Base-by-base conservation (phyloP, 805 yeast species). In the Sugiyamaella lignohabitans region DNA sequence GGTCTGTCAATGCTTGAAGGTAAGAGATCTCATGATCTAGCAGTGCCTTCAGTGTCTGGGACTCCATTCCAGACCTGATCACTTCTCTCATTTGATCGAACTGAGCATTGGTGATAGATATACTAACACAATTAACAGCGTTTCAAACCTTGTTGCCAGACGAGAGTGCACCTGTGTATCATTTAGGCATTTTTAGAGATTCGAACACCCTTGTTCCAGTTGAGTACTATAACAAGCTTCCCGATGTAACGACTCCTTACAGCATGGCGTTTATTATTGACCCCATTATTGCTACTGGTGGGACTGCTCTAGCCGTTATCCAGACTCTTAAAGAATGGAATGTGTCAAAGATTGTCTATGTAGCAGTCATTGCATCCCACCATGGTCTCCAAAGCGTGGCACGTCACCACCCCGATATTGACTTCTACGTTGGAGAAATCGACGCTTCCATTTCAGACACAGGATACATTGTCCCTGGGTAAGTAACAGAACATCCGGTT, bases 271-370 rank as follows among this genome's bases (percentile, higher is more conserved):
- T 62, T 46, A 57, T 62, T 22, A 42, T 62, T 14, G 67, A 62
- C 38, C 67, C 67, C 19, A 59, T 62, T 11, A 55, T 62, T 46
- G 67, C 67, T 2, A 62, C 67, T n/a, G 66, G 67, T n/a, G 65
- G 66, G 16, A 62, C 67, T 8, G 61, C 62, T 14, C 34, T 42
- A 20, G 67, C 67, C 4, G 66, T 59, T 16, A 54, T 62, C 37
- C 60, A 57, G 39, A 55, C 60, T 8, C 47, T 61, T 35, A 50
- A 50, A 17, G 67, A 62, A 40, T 63, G 67, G 63, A 60, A 59
- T n/a, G 64, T 53, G 20, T 50, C 54, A 44, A 51, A 53, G 45
- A 58, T 62, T 29, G 52, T 62, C 24, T 53, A 60, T 30, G 51
- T 53, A 19, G 38, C 61, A 17, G 40, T 62, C 20, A 32, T 63